Evolutionary conservation across 768 basidiomycete species (phyloP).

Genomic region (Candolleomyces aberdarensis): DNA sequence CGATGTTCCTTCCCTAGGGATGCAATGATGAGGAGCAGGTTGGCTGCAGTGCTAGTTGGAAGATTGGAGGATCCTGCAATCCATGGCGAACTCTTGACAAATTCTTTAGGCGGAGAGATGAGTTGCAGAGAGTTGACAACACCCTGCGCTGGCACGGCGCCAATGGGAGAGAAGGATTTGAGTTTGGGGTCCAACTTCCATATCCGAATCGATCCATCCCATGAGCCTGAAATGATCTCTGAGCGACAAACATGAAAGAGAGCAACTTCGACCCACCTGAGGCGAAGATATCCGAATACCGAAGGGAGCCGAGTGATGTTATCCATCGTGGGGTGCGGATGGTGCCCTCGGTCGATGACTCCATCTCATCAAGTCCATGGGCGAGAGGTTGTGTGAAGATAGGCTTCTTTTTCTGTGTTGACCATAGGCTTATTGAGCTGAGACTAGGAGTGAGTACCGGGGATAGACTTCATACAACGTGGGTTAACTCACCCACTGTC

Average conservation of each 20-base stretch:
- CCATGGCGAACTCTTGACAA: slow-evolving; percentile 40
- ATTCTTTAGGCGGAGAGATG: slow-evolving; percentile 48
- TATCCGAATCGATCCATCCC: slow-evolving; percentile 85
- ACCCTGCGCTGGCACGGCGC: slow-evolving; percentile 65
- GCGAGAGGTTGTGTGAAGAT: slow-evolving; percentile 82
- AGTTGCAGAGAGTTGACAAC: slow-evolving; percentile 91
- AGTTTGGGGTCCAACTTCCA: slow-evolving; percentile 86
- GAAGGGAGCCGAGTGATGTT: slow-evolving; percentile 75
- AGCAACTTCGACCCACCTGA: slow-evolving; percentile 58
- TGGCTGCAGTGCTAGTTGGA: slow-evolving; percentile 16
- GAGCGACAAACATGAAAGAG: background rate
- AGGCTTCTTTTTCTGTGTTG: slow-evolving; percentile 91
- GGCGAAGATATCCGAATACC: slow-evolving; percentile 88
- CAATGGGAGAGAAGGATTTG: slow-evolving; percentile 69
- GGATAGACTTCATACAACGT: background rate
- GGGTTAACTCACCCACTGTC: slow-evolving; percentile 80
- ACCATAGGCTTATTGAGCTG: slow-evolving; percentile 93
- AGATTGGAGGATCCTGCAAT: slow-evolving; percentile 12
- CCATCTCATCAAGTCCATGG: slow-evolving; percentile 76
- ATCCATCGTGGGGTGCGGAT: slow-evolving; percentile 88
- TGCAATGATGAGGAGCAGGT: slow-evolving; percentile 62
- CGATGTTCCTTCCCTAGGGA: slow-evolving; percentile 87
- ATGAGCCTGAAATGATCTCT: slow-evolving; percentile 63
- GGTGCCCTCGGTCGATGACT: slow-evolving; percentile 70
- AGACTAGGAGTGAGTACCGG: background rate